Conservation (phyloP, 208 protist genomes). For the Crithidia bombi region DNA sequence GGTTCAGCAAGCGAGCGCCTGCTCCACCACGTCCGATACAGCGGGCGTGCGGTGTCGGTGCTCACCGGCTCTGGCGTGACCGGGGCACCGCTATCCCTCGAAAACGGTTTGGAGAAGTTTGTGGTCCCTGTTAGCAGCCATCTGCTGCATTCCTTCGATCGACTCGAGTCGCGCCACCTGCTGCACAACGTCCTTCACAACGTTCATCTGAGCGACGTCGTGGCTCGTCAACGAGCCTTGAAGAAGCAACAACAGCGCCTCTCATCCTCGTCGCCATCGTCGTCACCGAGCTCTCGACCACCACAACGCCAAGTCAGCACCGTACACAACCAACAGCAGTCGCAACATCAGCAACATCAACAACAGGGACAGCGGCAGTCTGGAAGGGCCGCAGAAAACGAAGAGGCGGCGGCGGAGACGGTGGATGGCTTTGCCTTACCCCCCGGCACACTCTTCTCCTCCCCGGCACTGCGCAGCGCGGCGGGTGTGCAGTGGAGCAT, state of each 20-base stretch:
- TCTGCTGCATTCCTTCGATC: conserved; percentile 29
- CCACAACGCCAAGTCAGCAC: background rate
- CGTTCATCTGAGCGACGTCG: conserved; percentile 37
- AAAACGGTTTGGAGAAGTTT: conserved; percentile 32
- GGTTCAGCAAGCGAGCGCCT: conserved; percentile 23
- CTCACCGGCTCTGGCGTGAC: conserved; percentile 8
- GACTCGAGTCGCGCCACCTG: conserved; percentile 30
- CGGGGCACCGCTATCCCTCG: background rate
- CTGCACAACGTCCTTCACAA: conserved; percentile 32
- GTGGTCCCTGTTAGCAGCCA: conserved; percentile 26
- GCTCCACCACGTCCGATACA: conserved; percentile 15
- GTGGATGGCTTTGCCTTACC: conserved; percentile 29
- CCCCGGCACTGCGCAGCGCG: conserved; percentile 16
- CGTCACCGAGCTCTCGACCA: background rate
- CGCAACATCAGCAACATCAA: background rate
- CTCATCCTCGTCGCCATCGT: background rate
- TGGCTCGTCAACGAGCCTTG: conserved; percentile 16
- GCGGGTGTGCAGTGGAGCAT: conserved; percentile 19
- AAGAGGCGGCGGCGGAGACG: conserved; percentile 3
- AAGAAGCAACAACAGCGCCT: background rate
- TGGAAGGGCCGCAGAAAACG: background rate
- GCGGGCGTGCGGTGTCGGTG: conserved; percentile 17
- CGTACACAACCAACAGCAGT: too few relatives aligned
- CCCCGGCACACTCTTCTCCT: conserved; percentile 23
- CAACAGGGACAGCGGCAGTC: conserved; percentile 15